These are phyloP conservation scores for Mucor plumbeus DNA, from an alignment of 371 early-diverging fungal genomes.

Conservation along the genomic window DNA sequence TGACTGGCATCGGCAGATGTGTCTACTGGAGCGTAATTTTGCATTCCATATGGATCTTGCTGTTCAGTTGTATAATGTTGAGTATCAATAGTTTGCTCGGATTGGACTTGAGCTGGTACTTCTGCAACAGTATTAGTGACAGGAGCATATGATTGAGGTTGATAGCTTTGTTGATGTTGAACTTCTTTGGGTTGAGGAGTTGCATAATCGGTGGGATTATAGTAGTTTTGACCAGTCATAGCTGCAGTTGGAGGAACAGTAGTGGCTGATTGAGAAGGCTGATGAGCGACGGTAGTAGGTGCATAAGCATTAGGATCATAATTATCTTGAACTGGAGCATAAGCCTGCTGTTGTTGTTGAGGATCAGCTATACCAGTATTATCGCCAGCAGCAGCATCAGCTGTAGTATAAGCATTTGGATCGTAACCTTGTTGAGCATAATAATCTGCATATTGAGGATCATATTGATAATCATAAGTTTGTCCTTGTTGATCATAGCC, in stretches of 20 bases:
- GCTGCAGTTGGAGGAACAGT: not conserved
- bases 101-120: constrained; percentile 24
- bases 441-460: constrained; percentile 38
- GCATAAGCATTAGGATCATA: constrained; percentile 12
- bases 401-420: constrained; percentile 17
- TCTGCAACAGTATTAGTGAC: constrained; percentile 14
- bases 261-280: not conserved
- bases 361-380: not conserved
- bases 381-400: not conserved
- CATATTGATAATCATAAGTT: constrained; percentile 28
- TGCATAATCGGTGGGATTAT: constrained; percentile 4
- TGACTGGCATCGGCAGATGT: not conserved
- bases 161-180: constrained; percentile 1
- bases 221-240: not conserved
- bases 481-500: constrained; percentile 21
- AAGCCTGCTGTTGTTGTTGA: constrained; percentile 6
- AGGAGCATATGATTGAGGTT: constrained; percentile 4
- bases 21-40: constrained; percentile 8
- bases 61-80: constrained; percentile 15
- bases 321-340: constrained; percentile 1
- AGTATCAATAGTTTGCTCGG: constrained; percentile 22
- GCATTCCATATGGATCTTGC: constrained; percentile 4
- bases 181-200: not conserved
- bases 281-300: not conserved
- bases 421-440: constrained; percentile 32